These are phyloP conservation scores for Candida pseudoglaebosa DNA, from an alignment of 805 yeast species.

Conservation along the genomic window DNA sequence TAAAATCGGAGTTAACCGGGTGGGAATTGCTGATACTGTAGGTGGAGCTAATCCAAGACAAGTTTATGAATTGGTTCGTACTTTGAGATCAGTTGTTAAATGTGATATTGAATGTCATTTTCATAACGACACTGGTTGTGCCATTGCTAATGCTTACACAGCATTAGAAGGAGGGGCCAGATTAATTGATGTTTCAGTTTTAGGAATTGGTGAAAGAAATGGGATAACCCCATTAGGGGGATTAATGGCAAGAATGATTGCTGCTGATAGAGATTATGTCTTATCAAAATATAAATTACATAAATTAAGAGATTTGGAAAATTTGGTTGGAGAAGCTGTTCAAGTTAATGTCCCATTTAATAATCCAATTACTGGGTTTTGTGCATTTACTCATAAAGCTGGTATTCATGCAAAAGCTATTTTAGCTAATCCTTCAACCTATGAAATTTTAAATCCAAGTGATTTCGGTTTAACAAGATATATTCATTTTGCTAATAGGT, in stretches of 20 bases:
- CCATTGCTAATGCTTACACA: constrained; percentile 97
- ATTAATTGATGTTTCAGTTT: constrained; percentile 88
- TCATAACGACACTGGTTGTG: constrained; percentile 99
- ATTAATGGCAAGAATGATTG: constrained; percentile 98
- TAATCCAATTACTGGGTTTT: constrained; percentile 98
- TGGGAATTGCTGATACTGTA: constrained; percentile 98
- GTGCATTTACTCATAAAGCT: constrained; percentile 99
- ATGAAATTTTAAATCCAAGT: constrained; percentile 89
- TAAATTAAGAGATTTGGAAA: constrained; percentile 93
- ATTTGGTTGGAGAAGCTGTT: constrained; percentile 94
- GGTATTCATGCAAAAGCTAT: constrained; percentile 99
- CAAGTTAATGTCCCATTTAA: constrained; percentile 96
- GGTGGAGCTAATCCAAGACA: constrained; percentile 99
- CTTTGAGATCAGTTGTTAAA: constrained; percentile 86
- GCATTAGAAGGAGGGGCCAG: constrained; percentile 98
- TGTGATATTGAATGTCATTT: constrained; percentile 98
- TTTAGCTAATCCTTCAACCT: constrained; percentile 97
- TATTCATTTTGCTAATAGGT: constrained; percentile 95
- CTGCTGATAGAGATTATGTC: constrained; percentile 95
- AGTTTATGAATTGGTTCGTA: constrained; percentile 93
- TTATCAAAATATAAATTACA: constrained; percentile 90
- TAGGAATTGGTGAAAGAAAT: constrained; percentile 98
- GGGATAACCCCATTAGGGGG: constrained; percentile 98
- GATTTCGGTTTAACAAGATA: constrained; percentile 96
- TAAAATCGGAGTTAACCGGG: constrained; percentile 96